Base-by-base conservation (phyloP, 169 alveolate species). In the Cystoisospora suis region DNA sequence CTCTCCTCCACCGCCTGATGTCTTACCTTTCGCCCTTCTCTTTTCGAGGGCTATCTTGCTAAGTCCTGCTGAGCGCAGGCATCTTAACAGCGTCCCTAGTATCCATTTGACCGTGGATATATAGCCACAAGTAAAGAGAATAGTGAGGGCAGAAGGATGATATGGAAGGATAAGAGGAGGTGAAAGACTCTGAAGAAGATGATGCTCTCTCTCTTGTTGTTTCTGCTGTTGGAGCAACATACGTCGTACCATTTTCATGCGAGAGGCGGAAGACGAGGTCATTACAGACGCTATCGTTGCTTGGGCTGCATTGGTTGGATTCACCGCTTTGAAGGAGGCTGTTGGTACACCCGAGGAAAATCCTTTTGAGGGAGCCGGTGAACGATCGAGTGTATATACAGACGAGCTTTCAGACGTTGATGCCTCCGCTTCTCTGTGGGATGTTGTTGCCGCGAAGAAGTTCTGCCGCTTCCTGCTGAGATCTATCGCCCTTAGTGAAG, bases 11-110 rank as follows among this genome's bases (percentile, higher is more conserved):
- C 58, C 83, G 7, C 58, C 77, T 23, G 7, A 6, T 61, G 77
- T n/a, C 58, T 4, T 29, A 29, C 53, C 36, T 36, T 72, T 34
- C 32, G 36, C 32, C 45, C 53, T 72, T 38, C 29, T 29, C 6
- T 7, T 29, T 7, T 20, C 6, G 42, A 27, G 34, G 42, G 15
- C 42, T 7, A 5, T 12, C 58, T 5, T 34, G n/a, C 34, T 32
- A n/a, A 72, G 56, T 34, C 87, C 87, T 61, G 65, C 92, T 42
- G 92, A 87, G 0, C 42, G 70, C 32, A 87, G 92, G 29, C 92
- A 87, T 72, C 92, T 75, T 46, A 87, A 81, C 69, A 87, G 87
- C 46, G 81, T 72, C 46, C 81, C 75, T 53, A 87, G 87, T 70
- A 87, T n/a, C 92, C 92, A 87, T 42, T 83, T 42, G 42, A 44